Conservation (phyloP, 2,329 filamentous ascomycete genomes). For the Pleurostoma richardsiae region DNA sequence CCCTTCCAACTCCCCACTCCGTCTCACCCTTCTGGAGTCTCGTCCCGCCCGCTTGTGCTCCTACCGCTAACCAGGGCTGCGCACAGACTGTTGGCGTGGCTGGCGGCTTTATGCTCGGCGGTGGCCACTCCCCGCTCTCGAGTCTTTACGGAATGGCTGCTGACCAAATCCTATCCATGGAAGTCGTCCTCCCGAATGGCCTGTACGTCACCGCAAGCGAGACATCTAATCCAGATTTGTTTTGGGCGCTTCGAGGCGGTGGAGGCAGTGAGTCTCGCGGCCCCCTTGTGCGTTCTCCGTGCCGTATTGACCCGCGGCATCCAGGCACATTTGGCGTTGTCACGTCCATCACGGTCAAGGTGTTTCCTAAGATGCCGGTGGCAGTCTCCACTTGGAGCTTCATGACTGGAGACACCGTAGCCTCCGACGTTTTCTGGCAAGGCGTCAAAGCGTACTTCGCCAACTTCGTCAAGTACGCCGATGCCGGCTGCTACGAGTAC, state of each 20-base stretch:
- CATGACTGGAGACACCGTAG: conserved; percentile 37
- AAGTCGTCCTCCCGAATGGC: conserved; percentile 42
- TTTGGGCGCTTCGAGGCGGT: conserved; percentile 42
- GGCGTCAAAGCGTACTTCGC: conserved; percentile 39
- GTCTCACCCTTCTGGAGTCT: too few species aligned
- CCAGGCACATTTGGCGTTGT: conserved; percentile 27
- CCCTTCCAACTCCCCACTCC: too few species aligned
- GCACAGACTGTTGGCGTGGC: conserved; percentile 39
- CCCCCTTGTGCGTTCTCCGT: not conserved
- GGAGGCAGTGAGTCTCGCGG: conserved; percentile 18
- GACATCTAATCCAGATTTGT: conserved; percentile 37
- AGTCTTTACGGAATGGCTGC: conserved; percentile 43
- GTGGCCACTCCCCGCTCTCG: conserved; percentile 47
- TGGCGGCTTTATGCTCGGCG: conserved; percentile 40
- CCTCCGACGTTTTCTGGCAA: conserved; percentile 48
- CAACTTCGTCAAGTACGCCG: conserved; percentile 40
- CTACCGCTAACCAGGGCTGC: conserved; percentile 5
- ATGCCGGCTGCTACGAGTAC: conserved; percentile 43
- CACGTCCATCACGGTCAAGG: conserved; percentile 18
- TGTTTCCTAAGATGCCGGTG: conserved; percentile 12
- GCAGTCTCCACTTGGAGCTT: conserved; percentile 15
- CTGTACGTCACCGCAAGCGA: conserved; percentile 30
- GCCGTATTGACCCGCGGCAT: not conserved
- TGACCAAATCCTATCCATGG: conserved; percentile 41
- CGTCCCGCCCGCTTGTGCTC: too few species aligned